A percentile compares a stretch with the other conserved stretches of the same genome.
Conservation (phyloP, 192 early-diverging fungal genomes). For the Backusella macrospora region DNA sequence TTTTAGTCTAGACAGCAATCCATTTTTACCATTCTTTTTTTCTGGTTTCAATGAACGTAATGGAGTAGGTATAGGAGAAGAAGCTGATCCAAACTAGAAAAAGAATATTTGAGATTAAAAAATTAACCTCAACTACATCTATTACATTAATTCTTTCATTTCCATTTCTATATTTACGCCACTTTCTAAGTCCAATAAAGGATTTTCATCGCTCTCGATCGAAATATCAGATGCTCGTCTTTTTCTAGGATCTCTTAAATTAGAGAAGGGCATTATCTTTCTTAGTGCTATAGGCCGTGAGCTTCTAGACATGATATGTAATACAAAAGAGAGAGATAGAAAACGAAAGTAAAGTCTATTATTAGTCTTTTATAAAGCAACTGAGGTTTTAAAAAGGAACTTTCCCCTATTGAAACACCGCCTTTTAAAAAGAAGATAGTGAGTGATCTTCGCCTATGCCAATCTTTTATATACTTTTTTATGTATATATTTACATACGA, state of each 20-base stretch:
- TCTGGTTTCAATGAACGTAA: not conserved
- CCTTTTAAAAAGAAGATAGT: not conserved
- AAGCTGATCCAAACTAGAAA: not conserved
- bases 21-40: not conserved
- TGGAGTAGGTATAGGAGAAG: not conserved
- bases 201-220: constrained; percentile 16
- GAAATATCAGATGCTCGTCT: constrained; percentile 14
- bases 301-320: constrained; percentile 15
- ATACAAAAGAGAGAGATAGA: not conserved
- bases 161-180: constrained; percentile 6
- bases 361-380: not conserved
- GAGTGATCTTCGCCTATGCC: no score
- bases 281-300: constrained; percentile 17
- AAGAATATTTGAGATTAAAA: not conserved
- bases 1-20: not conserved
- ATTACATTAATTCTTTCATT: not conserved
- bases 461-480: no score
- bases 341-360: not conserved
- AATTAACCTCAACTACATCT: not conserved
- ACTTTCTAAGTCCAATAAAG: constrained; percentile 20
- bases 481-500: no score
- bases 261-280: constrained; percentile 21
- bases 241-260: not conserved
- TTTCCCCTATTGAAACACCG: not conserved
- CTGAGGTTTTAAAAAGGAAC: not conserved